Evolutionary conservation across 352 stramenopile species (phyloP), one percentile per base, ranked within the genome.

Genomic region (Globisporangium splendens): DNA sequence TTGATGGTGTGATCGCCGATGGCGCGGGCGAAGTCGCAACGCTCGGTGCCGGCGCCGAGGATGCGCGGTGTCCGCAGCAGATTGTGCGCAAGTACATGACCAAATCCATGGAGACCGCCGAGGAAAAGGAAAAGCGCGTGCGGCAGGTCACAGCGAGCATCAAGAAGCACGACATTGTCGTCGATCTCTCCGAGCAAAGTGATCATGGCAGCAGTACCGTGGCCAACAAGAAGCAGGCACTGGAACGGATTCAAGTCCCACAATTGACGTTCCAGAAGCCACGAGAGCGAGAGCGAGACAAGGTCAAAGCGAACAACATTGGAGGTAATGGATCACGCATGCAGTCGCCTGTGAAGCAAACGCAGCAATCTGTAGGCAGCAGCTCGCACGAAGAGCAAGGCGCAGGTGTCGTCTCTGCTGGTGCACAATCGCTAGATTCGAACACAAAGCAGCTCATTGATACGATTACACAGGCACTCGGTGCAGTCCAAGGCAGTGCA

Each of bases 31-130:
- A 96, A 57, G 59, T 80, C 5, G 84, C 84, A 2, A 92, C 83
- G 18, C 72, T 89, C 31, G 86, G 84, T 7, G 75, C 90, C 11
- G 80, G 86, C 2, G 72, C 79, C 10, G 75, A 80, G 46, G 67
- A 81, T 39, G 68, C 72, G 0, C 66, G 68, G 15, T 94, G 92
- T 50, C 65, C 73, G 2, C 78, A 88, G 61, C 71, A 88, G 50
- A 80, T 83, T 14, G 66, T 96, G 50, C 81, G 85, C 12, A 95
- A 88, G 51, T 91, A 93, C 55, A 94, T 96, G 72, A 81, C 72
- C 18, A 93, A 90, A 59, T 84, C 79, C n/a, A 75, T 96, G 69
- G 89, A 97, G 66, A 61, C 66, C 3, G 66, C 70, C 2, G 76
- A 91, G 42, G 79, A 89, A 18, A 79, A 79, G 17, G 80, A 89